Base-by-base conservation (phyloP, 768 basidiomycete genomes). In the Leccinum barrowsii region DNA sequence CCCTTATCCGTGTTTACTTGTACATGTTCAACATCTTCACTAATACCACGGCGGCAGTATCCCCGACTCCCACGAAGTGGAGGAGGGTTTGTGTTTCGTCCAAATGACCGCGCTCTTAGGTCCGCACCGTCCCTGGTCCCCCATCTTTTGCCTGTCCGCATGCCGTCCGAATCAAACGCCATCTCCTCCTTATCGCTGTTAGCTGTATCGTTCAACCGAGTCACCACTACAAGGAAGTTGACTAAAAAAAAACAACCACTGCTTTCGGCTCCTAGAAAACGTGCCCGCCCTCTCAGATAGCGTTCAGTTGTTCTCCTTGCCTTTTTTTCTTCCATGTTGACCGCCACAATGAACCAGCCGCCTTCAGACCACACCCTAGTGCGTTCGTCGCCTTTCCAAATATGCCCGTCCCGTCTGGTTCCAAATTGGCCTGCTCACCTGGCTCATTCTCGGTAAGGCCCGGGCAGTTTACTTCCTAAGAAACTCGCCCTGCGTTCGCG, bases 401-500 rank as follows among this genome's bases (percentile, higher is more conserved):
- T 75, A 67, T 57, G 71, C 2, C 24, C 28, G 17, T 37, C 12
- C 37, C 54, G 57, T 56, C 56, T 2, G 19, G 48, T 63, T 73
- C 55, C 3, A 53, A 67, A 67, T 50, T 4, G 13, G 52, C 47
- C 63, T 22, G 26, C 54, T 50, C 21, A 53, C 48, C 26, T 40
- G 37, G 37, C 37, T n/a, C 15, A 7, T 54, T 22, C 17, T 55
- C 51, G 56, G 12, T 19, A 56, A 70, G 70, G 60, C 61, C 57
- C 76, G 76, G 55, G 76, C 56, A 70, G 67, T 72, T 70, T 73
- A 68, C 63, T 82, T 68, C 57, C 74, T 64, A 81, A 63, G 74
- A 78, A 64, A 66, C 76, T 65, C 50, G 68, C 70, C 24, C 30
- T 60, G 5, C 76, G 72, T 56, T 70, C 71, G 34, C 74, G 79